These are phyloP conservation scores for Corymbia maculata DNA, from an alignment of 345 rosid genomes.

Conservation along the genomic window DNA sequence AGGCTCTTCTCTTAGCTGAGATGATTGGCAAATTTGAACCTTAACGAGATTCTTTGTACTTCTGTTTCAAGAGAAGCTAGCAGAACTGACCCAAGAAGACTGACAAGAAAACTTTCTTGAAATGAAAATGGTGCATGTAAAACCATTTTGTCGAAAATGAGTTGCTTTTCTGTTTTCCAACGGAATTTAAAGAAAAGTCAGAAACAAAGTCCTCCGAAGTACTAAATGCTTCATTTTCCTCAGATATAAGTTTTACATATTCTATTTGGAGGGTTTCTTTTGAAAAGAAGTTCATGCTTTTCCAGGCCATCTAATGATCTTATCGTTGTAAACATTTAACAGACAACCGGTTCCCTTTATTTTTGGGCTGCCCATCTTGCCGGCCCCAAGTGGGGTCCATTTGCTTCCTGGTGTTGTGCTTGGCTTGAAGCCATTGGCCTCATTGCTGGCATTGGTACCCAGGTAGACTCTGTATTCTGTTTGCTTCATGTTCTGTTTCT, in stretches of 20 bases:
- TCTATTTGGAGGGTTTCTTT: not conserved
- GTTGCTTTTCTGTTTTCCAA: not conserved
- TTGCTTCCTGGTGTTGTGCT: constrained; percentile 67
- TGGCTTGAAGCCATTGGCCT: constrained; percentile 62
- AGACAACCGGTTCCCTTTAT: constrained; percentile 70
- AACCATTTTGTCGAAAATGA: not conserved
- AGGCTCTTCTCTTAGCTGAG: not conserved
- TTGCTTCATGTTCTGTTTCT: not conserved
- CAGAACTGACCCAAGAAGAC: not conserved
- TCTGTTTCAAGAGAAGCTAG: not conserved
- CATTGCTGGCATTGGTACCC: constrained; percentile 52
- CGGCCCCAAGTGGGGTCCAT: constrained; percentile 61
- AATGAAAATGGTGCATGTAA: not conserved
- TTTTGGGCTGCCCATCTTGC: constrained; percentile 65
- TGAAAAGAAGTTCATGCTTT: not conserved
- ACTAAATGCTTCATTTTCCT: not conserved
- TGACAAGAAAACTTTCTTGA: not conserved
- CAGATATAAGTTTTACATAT: not conserved
- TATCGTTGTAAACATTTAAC: not conserved
- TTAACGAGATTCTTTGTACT: not conserved
- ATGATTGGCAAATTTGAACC: not conserved
- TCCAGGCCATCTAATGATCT: not conserved
- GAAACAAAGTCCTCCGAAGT: not conserved
- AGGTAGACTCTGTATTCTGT: constrained; percentile 13
- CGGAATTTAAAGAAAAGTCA: not conserved